Evolutionary conservation across 1,284 basidiomycete species (phyloP).

Genomic region (Agroathelia rolfsii): DNA sequence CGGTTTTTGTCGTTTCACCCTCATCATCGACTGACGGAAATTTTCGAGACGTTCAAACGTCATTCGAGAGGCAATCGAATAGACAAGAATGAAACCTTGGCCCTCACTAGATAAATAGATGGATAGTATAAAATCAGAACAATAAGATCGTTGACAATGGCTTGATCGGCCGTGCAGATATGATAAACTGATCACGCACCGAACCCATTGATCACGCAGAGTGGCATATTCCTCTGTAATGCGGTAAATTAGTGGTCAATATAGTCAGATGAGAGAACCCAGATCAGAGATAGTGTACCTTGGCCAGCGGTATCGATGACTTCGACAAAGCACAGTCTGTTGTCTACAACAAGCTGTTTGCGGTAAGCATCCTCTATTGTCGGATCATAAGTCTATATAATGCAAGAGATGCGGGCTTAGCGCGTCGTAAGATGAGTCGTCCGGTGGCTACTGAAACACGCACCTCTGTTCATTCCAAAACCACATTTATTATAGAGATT

Average conservation of each 20-base stretch:
- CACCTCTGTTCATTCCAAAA: too few species aligned
- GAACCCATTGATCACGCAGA: slow-evolving; percentile 97
- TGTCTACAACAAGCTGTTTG: slow-evolving; percentile 86
- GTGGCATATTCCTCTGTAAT: slow-evolving; percentile 88
- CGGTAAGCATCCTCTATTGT: slow-evolving; percentile 95
- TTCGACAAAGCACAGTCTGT: slow-evolving; percentile 86
- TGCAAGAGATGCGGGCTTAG: slow-evolving; percentile 9
- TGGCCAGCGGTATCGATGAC: slow-evolving; percentile 92
- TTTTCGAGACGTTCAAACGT: slow-evolving; percentile 93
- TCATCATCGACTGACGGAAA: slow-evolving; percentile 90
- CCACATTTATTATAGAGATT: too few species aligned
- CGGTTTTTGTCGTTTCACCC: slow-evolving; percentile 84
- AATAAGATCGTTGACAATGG: slow-evolving; percentile 6
- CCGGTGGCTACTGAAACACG: not conserved
- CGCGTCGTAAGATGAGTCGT: not conserved
- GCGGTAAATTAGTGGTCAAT: slow-evolving; percentile 9
- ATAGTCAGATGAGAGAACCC: slow-evolving; percentile 11
- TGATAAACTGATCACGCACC: slow-evolving; percentile 42
- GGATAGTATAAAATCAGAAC: slow-evolving; percentile 6
- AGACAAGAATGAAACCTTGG: slow-evolving; percentile 97
- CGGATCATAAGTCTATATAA: slow-evolving; percentile 76
- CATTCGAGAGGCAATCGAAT: slow-evolving; percentile 91
- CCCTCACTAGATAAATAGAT: slow-evolving; percentile 63
- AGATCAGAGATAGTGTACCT: slow-evolving; percentile 41
- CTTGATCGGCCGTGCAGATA: slow-evolving; percentile 4